Base-by-base conservation (phyloP, 139 green algal genomes). In the Gonium pectorale region DNA sequence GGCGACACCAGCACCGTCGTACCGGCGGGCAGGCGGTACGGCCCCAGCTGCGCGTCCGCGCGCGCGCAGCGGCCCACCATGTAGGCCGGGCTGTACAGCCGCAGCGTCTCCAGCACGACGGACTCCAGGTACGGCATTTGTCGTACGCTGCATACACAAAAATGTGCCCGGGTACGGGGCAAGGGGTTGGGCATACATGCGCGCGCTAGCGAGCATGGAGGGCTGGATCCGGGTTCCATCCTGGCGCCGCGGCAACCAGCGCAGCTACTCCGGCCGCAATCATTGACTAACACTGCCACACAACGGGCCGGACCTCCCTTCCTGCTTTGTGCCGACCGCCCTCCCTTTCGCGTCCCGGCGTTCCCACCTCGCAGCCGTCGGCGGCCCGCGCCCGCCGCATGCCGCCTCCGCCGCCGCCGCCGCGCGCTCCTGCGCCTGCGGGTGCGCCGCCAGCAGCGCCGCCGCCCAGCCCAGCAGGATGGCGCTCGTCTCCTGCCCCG, bases 1-100 rank as follows among this genome's bases (percentile, higher is more conserved):
- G 95, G 93, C 66, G 90, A 94, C 26, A 90, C 29, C 1, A 97
- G 86, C 4, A 97, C 83, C 0, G 95, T 98, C 2, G 94, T 97
- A 29, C 93, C 94, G 40, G 80, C 46, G 11, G 83, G 83, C 62
- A 92, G 38, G 56, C 44, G 41, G 66, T 90, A 86, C 21, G 79
- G 75, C n/a, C 59, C 59, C 17, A 97, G 75, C 13, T 96, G 6
- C 59, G 73, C 38, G 38, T 69, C 89, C 6, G 96, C 81, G 0
- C 81, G 44, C 2, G 93, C 92, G 73, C 95, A 98, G 27, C 96
- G 86, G 0, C 95, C 96, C 15, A 98, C 93, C 75, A 98, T 93
- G 89, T 98, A 98, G 0, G 96, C 96, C 0, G 96, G 96, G 19
- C 95, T 95, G 27, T 92, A 90, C 67, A 98, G 84, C n/a, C 96